These are phyloP conservation scores for Solanum microdontum DNA, from an alignment of 257 asterid genomes.

Conservation along the genomic window DNA sequence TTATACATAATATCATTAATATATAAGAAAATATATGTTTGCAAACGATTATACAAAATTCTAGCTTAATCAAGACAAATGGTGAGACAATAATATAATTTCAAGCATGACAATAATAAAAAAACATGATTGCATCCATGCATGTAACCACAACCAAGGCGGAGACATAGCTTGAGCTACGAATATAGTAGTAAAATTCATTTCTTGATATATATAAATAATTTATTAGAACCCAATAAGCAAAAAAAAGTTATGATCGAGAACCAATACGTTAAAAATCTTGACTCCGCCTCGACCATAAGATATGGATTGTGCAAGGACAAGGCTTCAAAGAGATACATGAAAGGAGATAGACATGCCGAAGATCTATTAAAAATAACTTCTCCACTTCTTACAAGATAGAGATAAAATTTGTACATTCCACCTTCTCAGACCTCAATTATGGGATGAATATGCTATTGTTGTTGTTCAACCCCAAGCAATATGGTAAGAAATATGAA, in stretches of 20 bases:
- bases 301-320: not conserved
- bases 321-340: not conserved
- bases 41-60: not conserved
- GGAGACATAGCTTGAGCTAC: not conserved
- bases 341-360: not conserved
- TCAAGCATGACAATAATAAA: not conserved
- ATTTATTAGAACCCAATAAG: not conserved
- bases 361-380: too few relatives aligned
- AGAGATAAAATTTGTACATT: not conserved
- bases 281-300: not conserved
- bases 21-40: not conserved
- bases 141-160: not conserved
- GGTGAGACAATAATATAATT: not conserved
- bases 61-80: not conserved
- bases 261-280: too few relatives aligned
- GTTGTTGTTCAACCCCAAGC: not conserved
- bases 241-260: not conserved
- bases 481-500: not conserved
- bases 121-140: not conserved
- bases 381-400: not conserved
- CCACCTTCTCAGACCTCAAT: not conserved
- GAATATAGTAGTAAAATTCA: not conserved
- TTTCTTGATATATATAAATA: not conserved
- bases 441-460: too few relatives aligned
- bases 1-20: not conserved